Percentiles rank a stretch among this genome's conserved stretches.
Conservation (phyloP, 2,329 filamentous ascomycete species). For the Orbilia javanica region DNA sequence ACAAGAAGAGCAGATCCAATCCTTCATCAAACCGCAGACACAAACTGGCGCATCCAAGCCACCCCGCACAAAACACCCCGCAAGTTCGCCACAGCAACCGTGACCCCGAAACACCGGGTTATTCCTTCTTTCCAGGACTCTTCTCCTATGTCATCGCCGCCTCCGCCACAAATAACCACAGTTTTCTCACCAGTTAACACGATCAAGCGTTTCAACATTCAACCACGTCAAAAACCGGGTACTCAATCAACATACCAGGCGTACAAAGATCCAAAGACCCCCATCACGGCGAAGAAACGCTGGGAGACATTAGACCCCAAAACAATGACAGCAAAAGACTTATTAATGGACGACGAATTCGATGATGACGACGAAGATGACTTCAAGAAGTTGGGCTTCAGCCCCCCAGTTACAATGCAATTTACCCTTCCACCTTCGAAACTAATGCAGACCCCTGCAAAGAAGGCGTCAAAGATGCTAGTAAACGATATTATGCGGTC, state of each 20-base stretch:
- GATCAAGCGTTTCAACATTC: conserved; percentile 45
- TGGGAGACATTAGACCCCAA: conserved; percentile 73
- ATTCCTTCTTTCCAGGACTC: conserved; percentile 65
- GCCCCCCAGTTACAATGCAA: conserved; percentile 92
- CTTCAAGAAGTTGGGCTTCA: conserved; percentile 76
- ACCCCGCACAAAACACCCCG: conserved; percentile 75
- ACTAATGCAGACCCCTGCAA: conserved; percentile 84
- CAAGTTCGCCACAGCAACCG: conserved; percentile 65
- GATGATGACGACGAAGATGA: conserved; percentile 71
- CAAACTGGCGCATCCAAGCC: conserved; percentile 92
- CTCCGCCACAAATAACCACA: conserved; percentile 55
- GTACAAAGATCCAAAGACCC: conserved; percentile 72
- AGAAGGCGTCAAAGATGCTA: conserved; percentile 83
- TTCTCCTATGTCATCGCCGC: conserved; percentile 68
- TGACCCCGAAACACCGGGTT: conserved; percentile 62
- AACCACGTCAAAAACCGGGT: conserved; percentile 33
- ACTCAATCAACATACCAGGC: conserved; percentile 1
- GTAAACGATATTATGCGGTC: conserved; percentile 83
- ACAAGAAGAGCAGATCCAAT: conserved; percentile 75
- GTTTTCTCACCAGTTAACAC: conserved; percentile 55
- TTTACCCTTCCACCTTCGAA: conserved; percentile 83
- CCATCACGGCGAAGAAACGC: conserved; percentile 70
- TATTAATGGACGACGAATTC: conserved; percentile 56
- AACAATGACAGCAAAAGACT: conserved; percentile 76
- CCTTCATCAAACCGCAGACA: conserved; percentile 91